Evolutionary conservation across 139 green algal species (phyloP).

Genomic region (Gonium pectorale): DNA sequence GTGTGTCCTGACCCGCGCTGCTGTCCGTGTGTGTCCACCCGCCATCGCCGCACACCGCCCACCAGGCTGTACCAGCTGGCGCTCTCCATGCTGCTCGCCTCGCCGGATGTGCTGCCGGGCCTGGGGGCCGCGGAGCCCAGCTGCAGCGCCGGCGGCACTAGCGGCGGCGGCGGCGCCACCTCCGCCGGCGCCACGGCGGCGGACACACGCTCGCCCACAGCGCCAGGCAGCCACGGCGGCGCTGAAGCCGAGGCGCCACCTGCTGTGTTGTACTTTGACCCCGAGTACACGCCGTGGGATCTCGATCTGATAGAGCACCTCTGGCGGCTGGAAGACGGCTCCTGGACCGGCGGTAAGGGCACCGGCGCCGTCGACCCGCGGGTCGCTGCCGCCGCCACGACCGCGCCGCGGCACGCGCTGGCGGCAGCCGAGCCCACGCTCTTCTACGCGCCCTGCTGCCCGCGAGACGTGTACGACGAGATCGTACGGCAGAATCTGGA

Average conservation of each 20-base stretch:
- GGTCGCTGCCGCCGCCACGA: not conserved
- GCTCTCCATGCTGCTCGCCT: slow-evolving; percentile 4
- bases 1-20: too few species aligned
- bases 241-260: not conserved
- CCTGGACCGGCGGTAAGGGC: not conserved
- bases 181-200: not conserved
- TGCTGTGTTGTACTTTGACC: slow-evolving; percentile 23
- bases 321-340: not conserved
- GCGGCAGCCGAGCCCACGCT: slow-evolving; percentile 16
- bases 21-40: too few species aligned
- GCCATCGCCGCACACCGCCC: too few species aligned
- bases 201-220: too few species aligned
- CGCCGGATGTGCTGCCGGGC: not conserved
- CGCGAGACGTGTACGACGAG: slow-evolving; percentile 32
- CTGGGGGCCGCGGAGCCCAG: not conserved
- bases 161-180: not conserved
- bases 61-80: slow-evolving; percentile 43
- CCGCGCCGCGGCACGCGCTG: not conserved
- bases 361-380: not conserved
- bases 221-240: too few species aligned
- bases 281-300: slow-evolving; percentile 29
- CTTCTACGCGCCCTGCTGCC: slow-evolving; percentile 42
- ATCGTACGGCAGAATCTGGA: slow-evolving; percentile 22
- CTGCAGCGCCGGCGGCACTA: not conserved
- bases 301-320: not conserved